Evolutionary conservation across 805 yeast genomes (phyloP).

Genomic region (Wickerhamiella hasegawae): DNA sequence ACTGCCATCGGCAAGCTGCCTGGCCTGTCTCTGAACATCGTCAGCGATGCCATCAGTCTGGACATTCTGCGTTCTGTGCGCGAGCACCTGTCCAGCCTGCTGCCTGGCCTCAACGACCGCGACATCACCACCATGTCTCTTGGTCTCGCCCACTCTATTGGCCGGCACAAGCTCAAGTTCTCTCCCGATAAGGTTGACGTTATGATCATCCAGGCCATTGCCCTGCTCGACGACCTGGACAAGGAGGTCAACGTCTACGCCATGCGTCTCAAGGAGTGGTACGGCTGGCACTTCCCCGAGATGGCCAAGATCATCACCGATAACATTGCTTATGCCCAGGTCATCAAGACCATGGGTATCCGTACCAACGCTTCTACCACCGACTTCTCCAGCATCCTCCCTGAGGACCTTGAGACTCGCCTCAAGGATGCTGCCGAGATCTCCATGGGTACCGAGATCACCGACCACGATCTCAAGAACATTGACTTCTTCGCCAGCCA

Average conservation of each 20-base stretch:
- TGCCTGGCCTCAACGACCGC: conserved; percentile 80
- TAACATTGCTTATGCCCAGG: conserved; percentile 91
- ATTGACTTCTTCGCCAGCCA: conserved; percentile 87
- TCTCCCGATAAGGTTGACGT: conserved; percentile 97
- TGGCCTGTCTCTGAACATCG: conserved; percentile 72
- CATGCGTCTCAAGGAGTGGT: conserved; percentile 97
- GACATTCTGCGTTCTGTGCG: conserved; percentile 93
- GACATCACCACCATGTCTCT: conserved; percentile 88
- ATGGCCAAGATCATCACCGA: conserved; percentile 93
- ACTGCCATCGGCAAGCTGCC: conserved; percentile 84
- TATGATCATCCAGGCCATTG: conserved; percentile 98
- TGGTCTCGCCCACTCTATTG: conserved; percentile 96
- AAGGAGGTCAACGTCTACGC: conserved; percentile 96
- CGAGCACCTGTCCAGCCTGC: conserved; percentile 81
- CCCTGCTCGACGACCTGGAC: conserved; percentile 90
- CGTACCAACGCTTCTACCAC: conserved; percentile 83
- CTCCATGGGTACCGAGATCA: conserved; percentile 98
- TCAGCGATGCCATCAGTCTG: conserved; percentile 86
- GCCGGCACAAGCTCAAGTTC: conserved; percentile 95
- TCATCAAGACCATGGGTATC: conserved; percentile 83
- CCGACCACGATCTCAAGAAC: conserved; percentile 75
- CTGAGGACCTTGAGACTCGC: conserved; percentile 83
- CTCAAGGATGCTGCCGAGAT: conserved; percentile 96
- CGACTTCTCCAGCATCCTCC: conserved; percentile 78
- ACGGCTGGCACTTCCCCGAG: conserved; percentile 99